These are phyloP conservation scores for Penicillium desertorum DNA, from an alignment of 495 filamentous ascomycete species.

Conservation along the genomic window DNA sequence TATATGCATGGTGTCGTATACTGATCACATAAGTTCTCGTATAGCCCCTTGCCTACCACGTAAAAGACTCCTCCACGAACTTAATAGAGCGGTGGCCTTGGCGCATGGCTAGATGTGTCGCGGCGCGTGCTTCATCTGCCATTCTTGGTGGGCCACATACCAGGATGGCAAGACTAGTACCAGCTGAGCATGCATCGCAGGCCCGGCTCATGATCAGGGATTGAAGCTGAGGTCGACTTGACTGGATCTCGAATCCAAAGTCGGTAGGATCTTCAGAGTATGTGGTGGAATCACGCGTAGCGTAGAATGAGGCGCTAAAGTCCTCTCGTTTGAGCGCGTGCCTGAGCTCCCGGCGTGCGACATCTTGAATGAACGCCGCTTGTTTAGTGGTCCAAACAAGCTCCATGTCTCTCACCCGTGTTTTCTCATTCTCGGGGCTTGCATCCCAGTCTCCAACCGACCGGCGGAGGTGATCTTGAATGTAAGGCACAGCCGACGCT, in stretches of 20 bases:
- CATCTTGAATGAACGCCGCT: slow-evolving; percentile 33
- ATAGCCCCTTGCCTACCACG: slow-evolving; percentile 27
- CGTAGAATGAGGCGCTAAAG: slow-evolving; percentile 40
- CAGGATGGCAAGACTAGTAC: slow-evolving; percentile 39
- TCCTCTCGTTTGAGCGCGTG: slow-evolving; percentile 33
- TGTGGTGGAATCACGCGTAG: slow-evolving; percentile 18
- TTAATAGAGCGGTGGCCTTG: slow-evolving; percentile 35
- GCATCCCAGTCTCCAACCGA: slow-evolving; percentile 10
- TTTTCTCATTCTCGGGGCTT: slow-evolving; percentile 15
- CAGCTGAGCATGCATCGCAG: slow-evolving; percentile 26
- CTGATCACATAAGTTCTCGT: background rate
- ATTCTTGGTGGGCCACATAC: slow-evolving; percentile 51
- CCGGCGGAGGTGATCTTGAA: slow-evolving; percentile 41
- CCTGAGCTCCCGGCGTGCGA: slow-evolving; percentile 32
- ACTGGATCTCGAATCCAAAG: slow-evolving; percentile 25
- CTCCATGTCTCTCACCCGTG: slow-evolving; percentile 29
- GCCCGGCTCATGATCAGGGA: slow-evolving; percentile 35
- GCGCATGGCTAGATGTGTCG: slow-evolving; percentile 38
- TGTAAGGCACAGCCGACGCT: slow-evolving; percentile 53
- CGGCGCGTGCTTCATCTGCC: slow-evolving; percentile 49
- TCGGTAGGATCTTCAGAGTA: slow-evolving; percentile 1
- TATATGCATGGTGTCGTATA: background rate
- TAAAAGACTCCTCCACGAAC: slow-evolving; percentile 49
- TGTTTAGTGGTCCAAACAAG: slow-evolving; percentile 47
- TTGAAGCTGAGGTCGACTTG: slow-evolving; percentile 35